Conservation (phyloP, 106 monocot species). For the Xerophyta viscosa region DNA sequence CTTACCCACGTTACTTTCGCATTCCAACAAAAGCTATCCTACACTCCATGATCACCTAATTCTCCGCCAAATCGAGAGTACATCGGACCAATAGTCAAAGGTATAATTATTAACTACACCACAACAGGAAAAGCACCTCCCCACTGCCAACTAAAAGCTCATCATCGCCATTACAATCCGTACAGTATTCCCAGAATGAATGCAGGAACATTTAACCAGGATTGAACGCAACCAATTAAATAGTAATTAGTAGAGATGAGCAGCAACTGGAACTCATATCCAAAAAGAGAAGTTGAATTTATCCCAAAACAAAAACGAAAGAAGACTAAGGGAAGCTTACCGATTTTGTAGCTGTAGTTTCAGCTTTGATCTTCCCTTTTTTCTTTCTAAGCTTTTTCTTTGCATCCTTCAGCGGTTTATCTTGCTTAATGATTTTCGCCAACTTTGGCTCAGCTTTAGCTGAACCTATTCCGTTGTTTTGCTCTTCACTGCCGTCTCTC, state of each 20-base stretch:
- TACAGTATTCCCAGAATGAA: no score
- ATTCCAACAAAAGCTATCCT: background rate
- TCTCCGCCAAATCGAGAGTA: background rate
- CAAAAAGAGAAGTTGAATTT: background rate
- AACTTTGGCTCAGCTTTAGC: no score
- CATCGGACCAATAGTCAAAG: background rate
- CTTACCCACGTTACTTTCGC: background rate
- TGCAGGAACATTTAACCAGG: no score
- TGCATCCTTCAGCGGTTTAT: constrained; percentile 2
- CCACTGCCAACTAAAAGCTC: constrained; percentile 1
- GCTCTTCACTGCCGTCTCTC: background rate
- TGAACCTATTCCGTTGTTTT: no score
- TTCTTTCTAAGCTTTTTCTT: constrained; percentile 15
- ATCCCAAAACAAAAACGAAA: background rate
- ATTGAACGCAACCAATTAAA: no score
- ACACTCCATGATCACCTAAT: background rate
- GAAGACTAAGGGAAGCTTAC: background rate
- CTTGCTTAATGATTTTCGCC: no score
- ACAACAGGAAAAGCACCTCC: background rate
- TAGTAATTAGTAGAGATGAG: no score
- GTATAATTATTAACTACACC: background rate
- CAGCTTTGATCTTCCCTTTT: constrained; percentile 7
- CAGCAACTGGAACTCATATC: no score
- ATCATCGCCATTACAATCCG: background rate
- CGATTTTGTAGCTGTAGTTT: background rate